phyloP scores from a whole-genome alignment of 2,329 filamentous ascomycete species.

The Xylaria sp. region DNA sequence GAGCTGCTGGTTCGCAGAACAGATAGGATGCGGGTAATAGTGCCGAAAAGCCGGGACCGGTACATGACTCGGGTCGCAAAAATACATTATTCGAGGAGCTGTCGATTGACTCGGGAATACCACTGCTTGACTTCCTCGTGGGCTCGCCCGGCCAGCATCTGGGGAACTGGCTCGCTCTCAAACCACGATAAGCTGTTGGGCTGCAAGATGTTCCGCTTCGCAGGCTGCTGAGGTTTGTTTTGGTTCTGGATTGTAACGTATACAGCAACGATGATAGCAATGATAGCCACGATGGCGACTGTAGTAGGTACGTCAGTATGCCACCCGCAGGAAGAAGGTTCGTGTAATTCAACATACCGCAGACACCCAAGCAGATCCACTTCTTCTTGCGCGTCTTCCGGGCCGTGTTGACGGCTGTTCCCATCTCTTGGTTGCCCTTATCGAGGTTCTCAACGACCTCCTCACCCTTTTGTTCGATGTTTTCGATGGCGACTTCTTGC shows the following conservation, averaged over 20 bases:
- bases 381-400: conserved; percentile 86
- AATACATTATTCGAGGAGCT: conserved; percentile 9
- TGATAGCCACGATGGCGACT: conserved; percentile 57
- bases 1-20: neutral
- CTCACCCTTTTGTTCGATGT: conserved; percentile 86
- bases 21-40: neutral
- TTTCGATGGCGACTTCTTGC: conserved; percentile 77
- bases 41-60: neutral
- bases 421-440: conserved; percentile 83
- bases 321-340: neutral
- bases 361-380: conserved; percentile 89
- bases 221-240: neutral
- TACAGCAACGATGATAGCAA: conserved; percentile 51
- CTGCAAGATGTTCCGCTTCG: conserved; percentile 29
- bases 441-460: conserved; percentile 83
- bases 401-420: conserved; percentile 79
- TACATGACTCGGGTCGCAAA: neutral
- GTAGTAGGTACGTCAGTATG: conserved; percentile 32
- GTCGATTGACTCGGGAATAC: conserved; percentile 12
- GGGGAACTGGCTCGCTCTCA: conserved; percentile 21
- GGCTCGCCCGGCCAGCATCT: conserved; percentile 27
- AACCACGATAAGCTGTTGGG: conserved; percentile 24
- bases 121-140: conserved; percentile 27
- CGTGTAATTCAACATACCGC: conserved; percentile 47
- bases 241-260: conserved; percentile 29